Conservation (phyloP, 2,329 filamentous ascomycete species). For the Sordariomycetes sp. region DNA sequence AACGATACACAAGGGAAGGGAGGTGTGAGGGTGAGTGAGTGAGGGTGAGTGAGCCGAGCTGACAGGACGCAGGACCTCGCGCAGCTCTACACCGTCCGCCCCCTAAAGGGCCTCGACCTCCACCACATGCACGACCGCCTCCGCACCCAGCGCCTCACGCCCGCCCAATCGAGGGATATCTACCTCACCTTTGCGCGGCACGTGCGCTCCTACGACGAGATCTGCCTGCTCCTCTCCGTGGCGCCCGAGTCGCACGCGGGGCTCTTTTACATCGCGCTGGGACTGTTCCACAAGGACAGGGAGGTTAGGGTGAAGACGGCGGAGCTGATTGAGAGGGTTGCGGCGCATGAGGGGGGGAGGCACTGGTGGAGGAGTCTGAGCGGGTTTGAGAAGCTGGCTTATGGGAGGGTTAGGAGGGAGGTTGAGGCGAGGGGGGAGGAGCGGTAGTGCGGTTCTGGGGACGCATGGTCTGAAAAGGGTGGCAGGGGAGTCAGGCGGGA, state of each 20-base stretch:
- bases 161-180: slow-evolving; percentile 66
- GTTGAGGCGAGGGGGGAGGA: slow-evolving; percentile 37
- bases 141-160: slow-evolving; percentile 64
- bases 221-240: slow-evolving; percentile 70
- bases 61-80: slow-evolving; percentile 48
- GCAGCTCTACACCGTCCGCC: slow-evolving; percentile 48
- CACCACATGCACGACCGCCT: slow-evolving; percentile 89
- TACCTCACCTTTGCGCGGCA: slow-evolving; percentile 69
- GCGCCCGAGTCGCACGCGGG: slow-evolving; percentile 78
- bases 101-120: slow-evolving; percentile 71
- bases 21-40: too few species aligned
- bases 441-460: too few species aligned
- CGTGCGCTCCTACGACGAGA: slow-evolving; percentile 70
- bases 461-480: slow-evolving; percentile 9
- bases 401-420: slow-evolving; percentile 62
- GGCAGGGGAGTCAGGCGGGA: too few species aligned
- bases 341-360: slow-evolving; percentile 76
- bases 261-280: slow-evolving; percentile 81
- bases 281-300: slow-evolving; percentile 77
- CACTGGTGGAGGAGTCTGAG: slow-evolving; percentile 87
- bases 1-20: background rate
- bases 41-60: too few species aligned
- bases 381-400: slow-evolving; percentile 79
- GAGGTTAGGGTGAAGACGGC: slow-evolving; percentile 69
- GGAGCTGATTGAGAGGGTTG: slow-evolving; percentile 68